Evolutionary conservation across 345 rosid genomes (phyloP).

Genomic region (Toxicodendron radicans): DNA sequence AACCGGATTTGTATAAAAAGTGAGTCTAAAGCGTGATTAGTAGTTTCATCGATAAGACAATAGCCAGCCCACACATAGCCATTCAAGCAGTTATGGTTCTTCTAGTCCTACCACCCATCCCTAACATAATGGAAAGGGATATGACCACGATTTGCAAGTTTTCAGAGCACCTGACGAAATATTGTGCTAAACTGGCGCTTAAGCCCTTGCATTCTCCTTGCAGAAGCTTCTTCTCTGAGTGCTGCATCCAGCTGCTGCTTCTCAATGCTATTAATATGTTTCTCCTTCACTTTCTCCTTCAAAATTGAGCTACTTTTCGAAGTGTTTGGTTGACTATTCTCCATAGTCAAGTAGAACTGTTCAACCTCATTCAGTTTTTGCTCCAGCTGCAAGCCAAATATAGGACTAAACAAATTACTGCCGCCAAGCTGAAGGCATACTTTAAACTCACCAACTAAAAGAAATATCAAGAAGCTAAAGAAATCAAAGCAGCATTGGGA

Average conservation of each 20-base stretch:
- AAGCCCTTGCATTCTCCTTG: conserved; percentile 56
- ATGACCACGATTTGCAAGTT: conserved; percentile 4
- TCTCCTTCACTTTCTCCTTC: conserved; percentile 62
- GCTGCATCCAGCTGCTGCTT: conserved; percentile 41
- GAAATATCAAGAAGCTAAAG: not conserved
- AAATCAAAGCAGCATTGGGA: not conserved
- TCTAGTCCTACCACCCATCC: too few species aligned
- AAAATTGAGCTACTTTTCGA: conserved; percentile 37
- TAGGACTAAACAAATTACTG: conserved; percentile 9
- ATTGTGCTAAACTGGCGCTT: conserved; percentile 54
- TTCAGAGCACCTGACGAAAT: conserved; percentile 48
- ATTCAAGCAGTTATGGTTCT: too few species aligned
- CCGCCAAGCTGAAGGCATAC: not conserved
- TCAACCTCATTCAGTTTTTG: conserved; percentile 58
- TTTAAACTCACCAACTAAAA: not conserved
- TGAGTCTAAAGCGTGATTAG: conserved; percentile 5
- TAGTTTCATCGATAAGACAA: not conserved
- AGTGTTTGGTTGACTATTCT: conserved; percentile 39
- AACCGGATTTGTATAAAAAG: not conserved
- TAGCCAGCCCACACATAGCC: too few species aligned
- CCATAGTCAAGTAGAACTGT: conserved; percentile 43
- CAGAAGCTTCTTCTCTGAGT: conserved; percentile 35
- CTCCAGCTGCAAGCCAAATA: conserved; percentile 53
- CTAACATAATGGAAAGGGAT: not conserved
- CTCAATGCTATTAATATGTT: conserved; percentile 42